A percentile compares a stretch with the other conserved stretches of the same genome.
Evolutionary conservation across 2,329 filamentous ascomycete genomes (phyloP).

Genomic region (Cryphonectria radicalis): DNA sequence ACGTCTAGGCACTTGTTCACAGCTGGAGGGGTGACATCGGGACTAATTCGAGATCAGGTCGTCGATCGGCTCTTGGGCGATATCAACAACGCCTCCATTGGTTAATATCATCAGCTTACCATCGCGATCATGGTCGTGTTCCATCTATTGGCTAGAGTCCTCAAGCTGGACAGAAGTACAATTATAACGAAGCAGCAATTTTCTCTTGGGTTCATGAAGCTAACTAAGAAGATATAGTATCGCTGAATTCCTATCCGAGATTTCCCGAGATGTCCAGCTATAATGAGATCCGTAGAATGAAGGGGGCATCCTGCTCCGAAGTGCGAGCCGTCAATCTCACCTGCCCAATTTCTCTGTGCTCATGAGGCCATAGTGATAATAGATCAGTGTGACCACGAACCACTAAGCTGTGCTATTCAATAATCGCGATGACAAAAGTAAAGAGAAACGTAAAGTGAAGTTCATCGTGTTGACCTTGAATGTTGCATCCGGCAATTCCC

Average conservation of each 20-base stretch:
- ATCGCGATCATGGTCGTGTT: too few relatives aligned
- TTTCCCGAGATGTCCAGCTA: not conserved
- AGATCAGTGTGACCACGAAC: not conserved
- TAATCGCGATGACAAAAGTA: not conserved
- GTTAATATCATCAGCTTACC: too few relatives aligned
- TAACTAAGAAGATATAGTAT: not conserved
- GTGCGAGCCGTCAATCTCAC: not conserved
- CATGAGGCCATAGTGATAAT: not conserved
- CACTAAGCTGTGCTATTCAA: not conserved
- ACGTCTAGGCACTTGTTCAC: too few relatives aligned
- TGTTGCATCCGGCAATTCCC: not conserved
- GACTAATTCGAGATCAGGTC: not conserved
- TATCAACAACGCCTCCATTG: too few relatives aligned
- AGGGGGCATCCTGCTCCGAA: not conserved
- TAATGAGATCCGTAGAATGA: not conserved
- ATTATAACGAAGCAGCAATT: not conserved
- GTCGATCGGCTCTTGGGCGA: not conserved
- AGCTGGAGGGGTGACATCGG: too few relatives aligned
- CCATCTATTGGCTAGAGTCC: too few relatives aligned
- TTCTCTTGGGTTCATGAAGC: not conserved
- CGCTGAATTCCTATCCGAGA: not conserved
- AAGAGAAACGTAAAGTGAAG: not conserved
- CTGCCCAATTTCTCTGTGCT: not conserved
- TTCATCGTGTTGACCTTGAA: not conserved
- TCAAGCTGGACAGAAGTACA: not conserved